Base-by-base conservation (phyloP, 805 yeast species). In the Myxozyma mucilagina region DNA sequence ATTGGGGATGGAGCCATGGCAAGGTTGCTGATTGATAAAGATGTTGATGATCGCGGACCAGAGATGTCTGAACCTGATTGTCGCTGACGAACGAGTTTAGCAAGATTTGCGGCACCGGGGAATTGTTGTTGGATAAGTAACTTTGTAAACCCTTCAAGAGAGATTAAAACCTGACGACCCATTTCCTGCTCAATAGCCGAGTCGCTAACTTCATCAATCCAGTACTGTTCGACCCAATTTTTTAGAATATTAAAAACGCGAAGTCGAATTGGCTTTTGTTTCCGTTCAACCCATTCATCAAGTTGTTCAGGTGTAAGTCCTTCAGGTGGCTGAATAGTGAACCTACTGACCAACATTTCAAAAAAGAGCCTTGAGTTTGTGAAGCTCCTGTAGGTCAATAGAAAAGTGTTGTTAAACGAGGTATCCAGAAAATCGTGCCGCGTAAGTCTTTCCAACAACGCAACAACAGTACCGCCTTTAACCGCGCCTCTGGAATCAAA, bases 261-360 rank as follows among this genome's bases (percentile, higher is more conserved):
- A 29, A 80, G 69, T 59, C 89, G 82, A 34, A 87, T 85, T 1
- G 88, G 89, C 59, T 77, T 80, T 56, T 87, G 83, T 69, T 89
- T 89, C 69, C 82, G 82, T 47, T 85, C 83, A 10, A 85, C 78
- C 97, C 97, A 90, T 9, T 79, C 76, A 52, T 85, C 84, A 71
- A 87, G 89, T 67, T 90, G 96, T 63, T 87, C 93, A 69, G 84
- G 89, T 61, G 89, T 84, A 61, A 93, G 75, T 0, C 96, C 96
- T 69, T 89, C 97, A 0, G 97, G 97, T 24, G 97, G 94, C 64
- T 83, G 83, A 14, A 84, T 74, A 57, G 86, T 81, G 74, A 86
- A 93, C 58, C 96, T 78, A 38, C 80, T 79, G 38, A 87, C 81
- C 65, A 90, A 75, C 53, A 82, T 71, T 31, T 80, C 80, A 51